Evolutionary conservation across 495 filamentous ascomycete genomes (phyloP).

Genomic region (Cercophora sp.): DNA sequence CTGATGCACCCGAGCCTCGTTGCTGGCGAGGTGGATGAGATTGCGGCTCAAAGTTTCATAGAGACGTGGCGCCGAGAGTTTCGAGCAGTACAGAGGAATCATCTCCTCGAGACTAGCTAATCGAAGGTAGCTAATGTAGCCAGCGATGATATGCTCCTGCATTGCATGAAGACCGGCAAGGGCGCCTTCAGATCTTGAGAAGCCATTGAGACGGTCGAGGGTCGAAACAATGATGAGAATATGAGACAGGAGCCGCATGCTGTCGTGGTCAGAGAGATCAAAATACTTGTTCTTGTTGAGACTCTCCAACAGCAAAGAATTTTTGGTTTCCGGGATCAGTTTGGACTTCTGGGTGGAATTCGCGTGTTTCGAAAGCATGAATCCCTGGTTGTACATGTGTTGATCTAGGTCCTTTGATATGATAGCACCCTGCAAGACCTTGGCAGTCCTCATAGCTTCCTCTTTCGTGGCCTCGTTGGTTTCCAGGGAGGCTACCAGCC

Average conservation of each 20-base stretch:
- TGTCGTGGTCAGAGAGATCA: conserved; percentile 49
- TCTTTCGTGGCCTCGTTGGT: conserved; percentile 38
- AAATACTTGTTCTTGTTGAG: conserved; percentile 42
- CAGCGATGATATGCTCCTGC: conserved; percentile 66
- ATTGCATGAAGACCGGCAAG: conserved; percentile 24
- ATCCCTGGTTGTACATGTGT: conserved; percentile 56
- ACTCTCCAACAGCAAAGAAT: conserved; percentile 21
- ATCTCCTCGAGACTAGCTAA: conserved; percentile 64
- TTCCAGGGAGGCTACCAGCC: conserved; percentile 50
- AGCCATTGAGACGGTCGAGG: conserved; percentile 50
- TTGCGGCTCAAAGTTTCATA: conserved; percentile 54
- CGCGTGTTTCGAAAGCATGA: conserved; percentile 50
- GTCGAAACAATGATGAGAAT: conserved; percentile 44
- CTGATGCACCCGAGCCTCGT: conserved; percentile 47
- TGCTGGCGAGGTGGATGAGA: conserved; percentile 49
- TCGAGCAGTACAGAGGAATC: conserved; percentile 81
- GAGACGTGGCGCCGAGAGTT: conserved; percentile 51
- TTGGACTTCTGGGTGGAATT: conserved; percentile 47
- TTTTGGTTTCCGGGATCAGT: conserved; percentile 39
- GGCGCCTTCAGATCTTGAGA: conserved; percentile 31
- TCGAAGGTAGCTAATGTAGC: conserved; percentile 75
- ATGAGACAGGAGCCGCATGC: conserved; percentile 60
- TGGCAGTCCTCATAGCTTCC: conserved; percentile 54
- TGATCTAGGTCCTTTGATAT: conserved; percentile 54
- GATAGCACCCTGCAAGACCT: conserved; percentile 63